Conservation (phyloP, 228 moss, liverwort and hornwort species). For the Sphagnum magellanicum region DNA sequence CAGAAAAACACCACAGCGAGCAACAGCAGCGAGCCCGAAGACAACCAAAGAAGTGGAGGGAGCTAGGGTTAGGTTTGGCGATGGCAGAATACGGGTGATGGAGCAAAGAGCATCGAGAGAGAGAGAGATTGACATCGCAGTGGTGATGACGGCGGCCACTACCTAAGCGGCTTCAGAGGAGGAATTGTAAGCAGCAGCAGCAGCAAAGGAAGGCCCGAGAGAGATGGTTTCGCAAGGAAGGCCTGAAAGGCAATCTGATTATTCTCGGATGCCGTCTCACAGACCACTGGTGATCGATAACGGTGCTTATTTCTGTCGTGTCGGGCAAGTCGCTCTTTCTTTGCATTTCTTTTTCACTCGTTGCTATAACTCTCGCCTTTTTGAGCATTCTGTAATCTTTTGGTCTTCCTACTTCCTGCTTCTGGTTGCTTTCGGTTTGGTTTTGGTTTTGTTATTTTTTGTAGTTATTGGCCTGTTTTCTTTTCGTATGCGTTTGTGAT, state of each 20-base stretch:
- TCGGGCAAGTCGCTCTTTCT: slow-evolving; percentile 41
- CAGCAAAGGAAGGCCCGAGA: too few relatives aligned
- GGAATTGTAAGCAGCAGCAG: too few relatives aligned
- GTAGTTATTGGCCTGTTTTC: not conserved
- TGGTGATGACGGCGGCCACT: too few relatives aligned
- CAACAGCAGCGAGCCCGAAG: too few relatives aligned
- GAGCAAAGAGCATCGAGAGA: too few relatives aligned
- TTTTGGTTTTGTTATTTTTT: not conserved
- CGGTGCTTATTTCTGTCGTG: slow-evolving; percentile 78
- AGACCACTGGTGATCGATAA: slow-evolving; percentile 87
- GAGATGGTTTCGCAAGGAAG: slow-evolving; percentile 9
- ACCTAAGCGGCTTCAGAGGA: too few relatives aligned
- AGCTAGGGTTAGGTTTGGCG: too few relatives aligned
- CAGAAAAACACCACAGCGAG: too few relatives aligned
- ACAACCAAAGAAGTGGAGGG: too few relatives aligned
- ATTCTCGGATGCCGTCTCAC: slow-evolving; percentile 29
- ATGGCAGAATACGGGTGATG: too few relatives aligned
- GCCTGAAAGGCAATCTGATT: slow-evolving; percentile 62
- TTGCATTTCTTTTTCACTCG: not conserved
- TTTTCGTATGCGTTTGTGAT: not conserved
- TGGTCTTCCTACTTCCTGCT: not conserved
- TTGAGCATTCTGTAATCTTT: not conserved
- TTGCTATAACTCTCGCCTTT: not conserved
- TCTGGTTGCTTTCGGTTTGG: not conserved
- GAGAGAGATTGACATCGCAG: too few relatives aligned